Conservation (phyloP, 192 early-diverging fungal genomes). For the Umbelopsis vinacea region DNA sequence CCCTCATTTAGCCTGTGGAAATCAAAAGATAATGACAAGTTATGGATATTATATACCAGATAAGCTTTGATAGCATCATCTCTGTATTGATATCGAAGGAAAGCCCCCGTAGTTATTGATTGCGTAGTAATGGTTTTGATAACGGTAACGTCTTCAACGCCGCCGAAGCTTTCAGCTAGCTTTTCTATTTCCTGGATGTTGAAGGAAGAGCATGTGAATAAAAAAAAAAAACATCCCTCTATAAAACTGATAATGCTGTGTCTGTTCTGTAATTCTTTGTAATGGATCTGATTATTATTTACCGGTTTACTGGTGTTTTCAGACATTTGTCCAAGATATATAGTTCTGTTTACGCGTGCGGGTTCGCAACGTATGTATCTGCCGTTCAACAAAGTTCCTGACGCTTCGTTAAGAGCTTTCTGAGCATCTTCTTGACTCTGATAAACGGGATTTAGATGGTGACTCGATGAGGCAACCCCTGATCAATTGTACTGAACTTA, state of each 20-base stretch:
- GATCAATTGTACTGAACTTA: slow-evolving; percentile 18
- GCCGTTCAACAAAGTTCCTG: slow-evolving; percentile 68
- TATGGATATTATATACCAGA: slow-evolving; percentile 42
- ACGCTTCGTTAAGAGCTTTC: slow-evolving; percentile 63
- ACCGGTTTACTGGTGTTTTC: slow-evolving; percentile 48
- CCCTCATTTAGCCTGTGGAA: too few relatives aligned
- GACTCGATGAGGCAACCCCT: background rate
- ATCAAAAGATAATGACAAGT: background rate
- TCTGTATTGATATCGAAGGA: slow-evolving; percentile 71
- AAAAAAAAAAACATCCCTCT: background rate
- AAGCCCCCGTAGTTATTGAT: slow-evolving; percentile 57
- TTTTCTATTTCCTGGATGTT: slow-evolving; percentile 39
- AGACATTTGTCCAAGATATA: slow-evolving; percentile 60
- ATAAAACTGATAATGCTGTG: background rate
- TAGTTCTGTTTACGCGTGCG: slow-evolving; percentile 75
- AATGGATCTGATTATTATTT: background rate
- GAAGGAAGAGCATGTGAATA: background rate
- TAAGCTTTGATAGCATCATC: slow-evolving; percentile 76
- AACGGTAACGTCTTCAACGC: slow-evolving; percentile 66
- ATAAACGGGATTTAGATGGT: background rate
- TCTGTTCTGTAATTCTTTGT: too few relatives aligned
- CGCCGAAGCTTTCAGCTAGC: slow-evolving; percentile 57
- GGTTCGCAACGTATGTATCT: slow-evolving; percentile 76
- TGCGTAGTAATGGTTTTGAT: slow-evolving; percentile 47
- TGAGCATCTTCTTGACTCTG: slow-evolving; percentile 61